Evolutionary conservation across 208 protist genomes (phyloP).

Genomic region (Trypanosoma caninum): DNA sequence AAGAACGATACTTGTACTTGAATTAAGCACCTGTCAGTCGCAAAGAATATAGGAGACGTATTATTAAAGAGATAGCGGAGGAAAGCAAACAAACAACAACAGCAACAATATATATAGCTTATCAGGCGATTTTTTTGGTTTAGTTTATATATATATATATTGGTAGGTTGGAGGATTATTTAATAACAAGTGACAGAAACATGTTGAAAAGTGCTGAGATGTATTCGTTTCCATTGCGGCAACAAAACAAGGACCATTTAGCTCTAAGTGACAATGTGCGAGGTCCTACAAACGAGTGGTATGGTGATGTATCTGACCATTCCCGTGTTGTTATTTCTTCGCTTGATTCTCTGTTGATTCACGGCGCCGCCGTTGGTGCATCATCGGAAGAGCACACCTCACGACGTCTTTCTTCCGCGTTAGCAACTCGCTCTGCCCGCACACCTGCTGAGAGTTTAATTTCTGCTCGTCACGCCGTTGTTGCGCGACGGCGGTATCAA

Average conservation of each 20-base stretch:
- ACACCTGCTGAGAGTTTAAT: background rate
- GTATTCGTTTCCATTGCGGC: background rate
- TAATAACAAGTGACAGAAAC: too few relatives aligned
- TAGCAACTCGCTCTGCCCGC: background rate
- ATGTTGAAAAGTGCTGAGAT: too few relatives aligned
- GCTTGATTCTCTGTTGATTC: background rate
- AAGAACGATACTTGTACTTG: too few relatives aligned
- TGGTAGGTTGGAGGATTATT: too few relatives aligned
- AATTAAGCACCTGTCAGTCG: too few relatives aligned
- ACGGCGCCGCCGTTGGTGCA: background rate
- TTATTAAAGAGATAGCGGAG: too few relatives aligned
- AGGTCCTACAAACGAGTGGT: slow-evolving; percentile 6
- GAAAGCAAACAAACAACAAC: too few relatives aligned
- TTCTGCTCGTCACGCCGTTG: slow-evolving; percentile 17
- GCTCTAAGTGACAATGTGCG: background rate
- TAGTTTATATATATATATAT: too few relatives aligned
- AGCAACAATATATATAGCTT: too few relatives aligned
- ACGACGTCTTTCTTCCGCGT: slow-evolving; percentile 3
- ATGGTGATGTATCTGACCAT: background rate
- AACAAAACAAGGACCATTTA: too few relatives aligned
- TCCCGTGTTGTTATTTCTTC: background rate
- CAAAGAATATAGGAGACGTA: too few relatives aligned
- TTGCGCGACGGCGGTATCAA: slow-evolving; percentile 17
- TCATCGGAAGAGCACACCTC: slow-evolving; percentile 10
- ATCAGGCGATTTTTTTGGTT: too few relatives aligned